phyloP scores from a whole-genome alignment of 164 flowering plant genomes.

The Umbellularia californica region DNA sequence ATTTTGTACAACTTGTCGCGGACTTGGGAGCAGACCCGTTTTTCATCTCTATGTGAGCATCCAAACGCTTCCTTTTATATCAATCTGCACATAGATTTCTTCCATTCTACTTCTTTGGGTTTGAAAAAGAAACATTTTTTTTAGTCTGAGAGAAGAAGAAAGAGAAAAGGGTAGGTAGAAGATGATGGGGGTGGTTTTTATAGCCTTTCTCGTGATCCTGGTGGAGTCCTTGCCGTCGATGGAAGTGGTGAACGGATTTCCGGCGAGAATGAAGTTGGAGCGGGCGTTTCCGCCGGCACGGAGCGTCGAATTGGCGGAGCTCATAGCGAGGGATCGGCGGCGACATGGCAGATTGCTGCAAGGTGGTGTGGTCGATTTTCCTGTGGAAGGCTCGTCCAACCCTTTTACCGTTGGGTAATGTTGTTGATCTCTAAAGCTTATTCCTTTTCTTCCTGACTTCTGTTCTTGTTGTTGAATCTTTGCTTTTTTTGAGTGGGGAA shows the following conservation, averaged over 20 bases:
- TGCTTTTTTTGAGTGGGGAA: neutral
- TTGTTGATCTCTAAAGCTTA: neutral
- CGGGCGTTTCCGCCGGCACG: slow-evolving; percentile 52
- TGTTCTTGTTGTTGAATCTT: neutral
- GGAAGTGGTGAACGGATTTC: slow-evolving; percentile 26
- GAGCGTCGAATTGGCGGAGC: slow-evolving; percentile 35
- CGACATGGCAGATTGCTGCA: slow-evolving; percentile 76
- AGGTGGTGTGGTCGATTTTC: slow-evolving; percentile 72
- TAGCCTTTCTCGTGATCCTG: slow-evolving; percentile 23
- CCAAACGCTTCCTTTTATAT: too few species aligned
- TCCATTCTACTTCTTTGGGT: neutral
- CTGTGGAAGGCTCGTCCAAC: slow-evolving; percentile 66
- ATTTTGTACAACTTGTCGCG: too few species aligned
- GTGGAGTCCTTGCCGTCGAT: slow-evolving; percentile 11
- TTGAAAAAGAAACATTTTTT: neutral
- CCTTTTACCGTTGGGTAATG: slow-evolving; percentile 51
- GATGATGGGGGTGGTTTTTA: slow-evolving; percentile 29
- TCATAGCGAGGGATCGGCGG: slow-evolving; percentile 52
- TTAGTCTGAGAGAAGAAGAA: neutral
- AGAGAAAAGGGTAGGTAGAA: neutral
- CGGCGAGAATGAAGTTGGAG: slow-evolving; percentile 53
- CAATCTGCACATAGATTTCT: neutral
- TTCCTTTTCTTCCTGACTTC: neutral
- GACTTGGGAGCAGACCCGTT: too few species aligned
- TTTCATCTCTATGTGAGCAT: too few species aligned